Evolutionary conservation across 345 rosid genomes (phyloP).

Genomic region (Pistacia integerrima): DNA sequence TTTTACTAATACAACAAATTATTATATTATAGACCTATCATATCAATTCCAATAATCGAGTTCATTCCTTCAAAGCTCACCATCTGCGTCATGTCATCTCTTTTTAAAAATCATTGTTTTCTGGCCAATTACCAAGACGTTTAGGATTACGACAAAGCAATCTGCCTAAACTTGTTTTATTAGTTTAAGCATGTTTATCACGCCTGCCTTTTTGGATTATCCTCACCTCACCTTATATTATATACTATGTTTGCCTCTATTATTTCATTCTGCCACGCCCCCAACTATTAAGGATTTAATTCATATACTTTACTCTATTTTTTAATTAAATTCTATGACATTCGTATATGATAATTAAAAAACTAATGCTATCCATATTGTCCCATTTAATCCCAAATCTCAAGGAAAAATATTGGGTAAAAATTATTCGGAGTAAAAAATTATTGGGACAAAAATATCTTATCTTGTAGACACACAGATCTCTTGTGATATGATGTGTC

Average conservation of each 20-base stretch:
- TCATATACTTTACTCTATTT: too few species aligned
- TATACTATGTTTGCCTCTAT: not conserved
- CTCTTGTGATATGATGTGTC: not conserved
- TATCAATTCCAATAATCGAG: too few species aligned
- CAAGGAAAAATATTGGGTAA: not conserved
- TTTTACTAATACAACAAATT: too few species aligned
- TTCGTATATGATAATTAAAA: too few species aligned
- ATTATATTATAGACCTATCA: too few species aligned
- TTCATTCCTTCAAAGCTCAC: not conserved
- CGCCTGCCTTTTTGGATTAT: not conserved
- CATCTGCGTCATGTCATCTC: too few species aligned
- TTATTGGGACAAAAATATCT: conserved; percentile 16
- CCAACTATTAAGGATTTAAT: too few species aligned
- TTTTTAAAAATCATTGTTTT: too few species aligned
- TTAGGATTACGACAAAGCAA: not conserved
- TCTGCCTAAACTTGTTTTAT: not conserved
- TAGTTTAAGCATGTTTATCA: not conserved
- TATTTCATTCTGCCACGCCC: not conserved
- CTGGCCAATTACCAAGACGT: not conserved
- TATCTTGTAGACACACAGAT: not conserved
- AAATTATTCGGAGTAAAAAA: not conserved
- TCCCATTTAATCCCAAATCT: too few species aligned
- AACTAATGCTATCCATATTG: too few species aligned
- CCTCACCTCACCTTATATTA: too few species aligned
- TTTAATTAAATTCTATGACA: too few species aligned